Percentiles rank a stretch among this genome's conserved stretches.
phyloP scores from a whole-genome alignment of 257 asterid genomes.

The Euphrasia confusa region DNA sequence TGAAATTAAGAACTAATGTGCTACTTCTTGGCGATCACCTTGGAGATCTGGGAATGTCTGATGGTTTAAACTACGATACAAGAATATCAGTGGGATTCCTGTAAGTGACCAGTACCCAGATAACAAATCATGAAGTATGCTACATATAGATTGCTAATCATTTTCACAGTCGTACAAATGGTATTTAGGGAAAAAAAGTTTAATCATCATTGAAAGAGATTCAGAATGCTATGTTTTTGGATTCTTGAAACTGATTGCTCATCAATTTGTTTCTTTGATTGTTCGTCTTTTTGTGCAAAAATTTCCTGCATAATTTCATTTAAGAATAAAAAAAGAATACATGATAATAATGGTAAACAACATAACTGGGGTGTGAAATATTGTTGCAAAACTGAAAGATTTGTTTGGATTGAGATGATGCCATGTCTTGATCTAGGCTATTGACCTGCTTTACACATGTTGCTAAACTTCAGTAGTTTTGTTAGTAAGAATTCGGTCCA shows the following conservation, averaged over 20 bases:
- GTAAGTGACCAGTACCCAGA: conserved; percentile 45
- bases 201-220: conserved; percentile 10
- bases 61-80: conserved; percentile 72
- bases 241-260: conserved; percentile 2
- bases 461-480: background rate
- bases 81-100: conserved; percentile 85
- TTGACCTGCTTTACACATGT: background rate
- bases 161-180: conserved; percentile 13
- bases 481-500: background rate
- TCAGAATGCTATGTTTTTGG: background rate
- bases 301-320: background rate
- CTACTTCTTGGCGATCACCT: conserved; percentile 89
- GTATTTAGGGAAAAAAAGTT: background rate
- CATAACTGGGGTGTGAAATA: background rate
- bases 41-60: conserved; percentile 97
- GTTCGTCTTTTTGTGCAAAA: conserved; percentile 12
- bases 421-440: conserved; percentile 8
- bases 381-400: background rate
- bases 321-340: background rate
- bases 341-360: conserved; percentile 8
- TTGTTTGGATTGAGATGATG: background rate
- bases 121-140: conserved; percentile 8
- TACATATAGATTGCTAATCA: conserved; percentile 5
- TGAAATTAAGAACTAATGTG: conserved; percentile 77
- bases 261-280: conserved; percentile 11